Percentiles rank a stretch among this genome's conserved stretches.
These are phyloP conservation scores for Fusarium annulatum DNA, from an alignment of 2,329 filamentous ascomycete genomes.

Conservation along the genomic window DNA sequence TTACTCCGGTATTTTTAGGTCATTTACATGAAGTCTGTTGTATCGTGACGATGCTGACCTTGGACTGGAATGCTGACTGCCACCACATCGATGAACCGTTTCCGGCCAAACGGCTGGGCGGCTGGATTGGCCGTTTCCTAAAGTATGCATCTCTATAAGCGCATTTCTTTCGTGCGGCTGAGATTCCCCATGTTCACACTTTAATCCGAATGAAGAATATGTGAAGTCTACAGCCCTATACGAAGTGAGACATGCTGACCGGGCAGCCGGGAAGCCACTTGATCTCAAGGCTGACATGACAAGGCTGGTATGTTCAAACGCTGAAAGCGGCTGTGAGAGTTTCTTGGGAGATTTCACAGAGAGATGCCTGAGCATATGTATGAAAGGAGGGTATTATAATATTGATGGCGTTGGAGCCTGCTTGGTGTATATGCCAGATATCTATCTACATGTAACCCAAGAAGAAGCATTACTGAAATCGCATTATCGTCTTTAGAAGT, in stretches of 20 bases:
- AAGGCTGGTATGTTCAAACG: fast-evolving
- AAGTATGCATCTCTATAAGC: background rate
- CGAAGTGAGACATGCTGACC: background rate
- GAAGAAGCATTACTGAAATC: background rate
- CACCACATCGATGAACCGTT: background rate
- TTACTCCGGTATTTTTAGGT: background rate
- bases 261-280: background rate
- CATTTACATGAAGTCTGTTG: background rate
- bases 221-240: background rate
- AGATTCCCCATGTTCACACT: background rate
- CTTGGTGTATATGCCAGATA: background rate
- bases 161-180: background rate
- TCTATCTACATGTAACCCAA: background rate
- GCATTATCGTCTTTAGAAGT: background rate
- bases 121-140: background rate
- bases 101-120: background rate
- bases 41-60: background rate
- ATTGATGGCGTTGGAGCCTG: background rate
- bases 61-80: constrained; percentile 3
- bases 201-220: background rate
- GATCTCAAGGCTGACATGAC: background rate
- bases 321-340: background rate
- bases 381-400: background rate
- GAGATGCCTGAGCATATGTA: no score
- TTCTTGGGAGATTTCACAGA: no score